A percentile compares a stretch with the other conserved stretches of the same genome.
Evolutionary conservation across 768 basidiomycete genomes (phyloP).

Genomic region (Cubamyces lactineus): DNA sequence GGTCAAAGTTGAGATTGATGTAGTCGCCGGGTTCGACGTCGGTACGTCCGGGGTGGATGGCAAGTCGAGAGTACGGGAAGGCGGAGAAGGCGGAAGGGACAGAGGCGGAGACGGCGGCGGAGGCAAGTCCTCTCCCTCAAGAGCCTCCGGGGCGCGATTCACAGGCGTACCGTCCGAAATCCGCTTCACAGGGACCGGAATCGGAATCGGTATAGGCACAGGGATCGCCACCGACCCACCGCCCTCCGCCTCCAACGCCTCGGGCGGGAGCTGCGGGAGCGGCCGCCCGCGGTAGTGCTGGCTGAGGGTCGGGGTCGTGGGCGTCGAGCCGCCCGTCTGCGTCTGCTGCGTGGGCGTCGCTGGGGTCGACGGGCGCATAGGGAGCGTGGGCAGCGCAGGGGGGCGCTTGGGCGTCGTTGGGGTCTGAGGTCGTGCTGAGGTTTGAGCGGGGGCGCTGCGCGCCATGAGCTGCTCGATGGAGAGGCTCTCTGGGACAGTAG

Average conservation of each 20-base stretch:
- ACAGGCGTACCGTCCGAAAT: slow-evolving; percentile 14
- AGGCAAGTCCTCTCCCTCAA: background rate
- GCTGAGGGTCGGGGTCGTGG: slow-evolving; percentile 19
- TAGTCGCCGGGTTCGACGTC: too few species aligned
- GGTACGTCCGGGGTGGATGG: background rate
- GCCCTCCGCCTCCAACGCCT: background rate
- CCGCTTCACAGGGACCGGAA: background rate
- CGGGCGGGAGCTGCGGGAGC: slow-evolving; percentile 49
- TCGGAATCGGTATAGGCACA: too few species aligned
- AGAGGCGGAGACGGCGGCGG: background rate
- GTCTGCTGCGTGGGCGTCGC: slow-evolving; percentile 19
- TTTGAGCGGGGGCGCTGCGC: background rate
- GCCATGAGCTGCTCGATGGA: slow-evolving; percentile 23
- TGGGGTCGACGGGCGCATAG: slow-evolving; percentile 18
- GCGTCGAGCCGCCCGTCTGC: slow-evolving; percentile 11
- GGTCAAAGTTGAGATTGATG: background rate
- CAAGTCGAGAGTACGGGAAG: background rate
- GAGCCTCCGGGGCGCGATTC: slow-evolving; percentile 9
- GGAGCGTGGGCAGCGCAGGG: background rate
- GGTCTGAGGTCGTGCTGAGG: background rate
- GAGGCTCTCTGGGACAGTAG: background rate
- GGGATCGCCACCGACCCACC: too few species aligned
- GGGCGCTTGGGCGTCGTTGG: slow-evolving; percentile 7
- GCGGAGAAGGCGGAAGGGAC: background rate
- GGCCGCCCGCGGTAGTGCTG: slow-evolving; percentile 61